These are phyloP conservation scores for Trametes villosa DNA, from an alignment of 768 basidiomycete genomes.

Conservation along the genomic window DNA sequence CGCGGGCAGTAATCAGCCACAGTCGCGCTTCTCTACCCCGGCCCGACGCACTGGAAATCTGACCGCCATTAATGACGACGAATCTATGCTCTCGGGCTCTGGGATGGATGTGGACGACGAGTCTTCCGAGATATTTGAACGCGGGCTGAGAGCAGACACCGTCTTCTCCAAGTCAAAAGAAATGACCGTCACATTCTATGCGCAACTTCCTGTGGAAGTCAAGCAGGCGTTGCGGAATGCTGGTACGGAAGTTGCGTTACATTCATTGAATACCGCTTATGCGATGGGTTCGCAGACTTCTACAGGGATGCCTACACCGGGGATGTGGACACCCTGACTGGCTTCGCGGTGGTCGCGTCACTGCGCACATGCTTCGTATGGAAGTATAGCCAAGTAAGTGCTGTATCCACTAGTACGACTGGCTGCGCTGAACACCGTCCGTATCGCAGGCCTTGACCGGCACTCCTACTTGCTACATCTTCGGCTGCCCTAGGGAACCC, in stretches of 20 bases:
- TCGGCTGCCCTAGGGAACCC: slow-evolving; percentile 61
- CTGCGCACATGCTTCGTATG: slow-evolving; percentile 80
- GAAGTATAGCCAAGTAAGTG: slow-evolving; percentile 71
- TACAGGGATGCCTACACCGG: slow-evolving; percentile 69
- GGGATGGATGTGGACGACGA: slow-evolving; percentile 72
- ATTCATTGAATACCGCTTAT: too few relatives aligned
- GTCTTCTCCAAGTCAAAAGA: slow-evolving; percentile 78
- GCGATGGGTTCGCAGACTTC: slow-evolving; percentile 56
- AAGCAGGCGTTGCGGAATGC: slow-evolving; percentile 71
- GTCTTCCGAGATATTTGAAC: slow-evolving; percentile 45
- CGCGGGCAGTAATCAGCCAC: slow-evolving; percentile 35
- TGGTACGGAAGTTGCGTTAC: slow-evolving; percentile 36
- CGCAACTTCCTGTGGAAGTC: slow-evolving; percentile 72
- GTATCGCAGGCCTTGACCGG: slow-evolving; percentile 59
- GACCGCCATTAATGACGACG: slow-evolving; percentile 40
- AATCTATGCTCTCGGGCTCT: slow-evolving; percentile 37
- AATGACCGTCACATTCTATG: slow-evolving; percentile 67
- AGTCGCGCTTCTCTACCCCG: slow-evolving; percentile 50
- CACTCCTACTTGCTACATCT: slow-evolving; percentile 82
- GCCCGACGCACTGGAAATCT: slow-evolving; percentile 23
- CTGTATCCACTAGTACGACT: background rate
- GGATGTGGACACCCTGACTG: slow-evolving; percentile 70
- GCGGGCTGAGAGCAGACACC: slow-evolving; percentile 37
- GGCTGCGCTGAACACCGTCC: background rate
- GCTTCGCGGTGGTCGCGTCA: slow-evolving; percentile 76